These are phyloP conservation scores for Scheffersomyces quercinus DNA, from an alignment of 1,139 yeast genomes.

Conservation along the genomic window DNA sequence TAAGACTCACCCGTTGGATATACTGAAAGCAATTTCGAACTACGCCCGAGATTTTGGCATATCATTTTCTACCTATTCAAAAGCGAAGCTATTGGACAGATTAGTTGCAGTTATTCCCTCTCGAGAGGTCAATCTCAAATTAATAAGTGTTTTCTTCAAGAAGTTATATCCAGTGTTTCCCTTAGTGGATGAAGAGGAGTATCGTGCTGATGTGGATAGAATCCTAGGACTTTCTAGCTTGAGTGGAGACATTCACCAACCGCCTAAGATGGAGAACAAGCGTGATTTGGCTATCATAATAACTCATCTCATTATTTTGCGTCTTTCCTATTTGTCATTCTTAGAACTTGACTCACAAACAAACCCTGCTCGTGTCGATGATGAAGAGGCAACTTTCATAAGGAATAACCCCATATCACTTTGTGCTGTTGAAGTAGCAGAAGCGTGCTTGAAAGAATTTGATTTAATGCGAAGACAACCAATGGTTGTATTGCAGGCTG, in stretches of 20 bases:
- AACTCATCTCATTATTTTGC: neutral
- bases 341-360: neutral
- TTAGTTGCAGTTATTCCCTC: neutral
- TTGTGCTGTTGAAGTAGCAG: slow-evolving; percentile 10
- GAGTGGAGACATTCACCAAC: neutral
- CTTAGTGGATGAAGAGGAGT: neutral
- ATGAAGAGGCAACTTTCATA: neutral
- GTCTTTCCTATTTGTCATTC: neutral
- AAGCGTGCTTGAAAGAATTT: slow-evolving; percentile 10
- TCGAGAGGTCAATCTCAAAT: neutral
- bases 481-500: slow-evolving; percentile 13
- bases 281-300: neutral
- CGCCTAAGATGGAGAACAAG: neutral
- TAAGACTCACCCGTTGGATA: slow-evolving; percentile 1
- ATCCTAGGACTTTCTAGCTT: slow-evolving; percentile 1
- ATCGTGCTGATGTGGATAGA: neutral
- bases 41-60: slow-evolving; percentile 7
- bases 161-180: neutral
- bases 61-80: neutral
- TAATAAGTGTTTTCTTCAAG: neutral
- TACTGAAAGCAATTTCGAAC: slow-evolving; percentile 6
- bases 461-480: slow-evolving; percentile 7
- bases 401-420: slow-evolving; percentile 13
- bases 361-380: neutral
- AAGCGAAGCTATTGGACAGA: slow-evolving; percentile 3